Evolutionary conservation across 1,284 basidiomycete genomes (phyloP).

Genomic region (Sanghuangporus baumii): DNA sequence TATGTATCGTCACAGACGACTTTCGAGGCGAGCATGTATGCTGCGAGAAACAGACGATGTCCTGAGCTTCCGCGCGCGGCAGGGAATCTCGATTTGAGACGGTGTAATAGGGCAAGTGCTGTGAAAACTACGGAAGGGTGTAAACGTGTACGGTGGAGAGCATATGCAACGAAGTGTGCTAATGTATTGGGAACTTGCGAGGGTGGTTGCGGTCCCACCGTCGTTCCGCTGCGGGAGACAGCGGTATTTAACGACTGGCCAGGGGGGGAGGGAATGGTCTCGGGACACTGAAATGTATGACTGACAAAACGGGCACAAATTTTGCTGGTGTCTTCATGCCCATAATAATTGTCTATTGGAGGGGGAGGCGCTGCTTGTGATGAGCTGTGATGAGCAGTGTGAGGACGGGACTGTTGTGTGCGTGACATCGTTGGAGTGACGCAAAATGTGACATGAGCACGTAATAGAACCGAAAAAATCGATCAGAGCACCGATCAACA

Average conservation of each 20-base stretch:
- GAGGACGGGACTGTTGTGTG: background rate
- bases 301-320: slow-evolving; percentile 38
- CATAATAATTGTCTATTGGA: slow-evolving; percentile 42
- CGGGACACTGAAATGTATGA: slow-evolving; percentile 28
- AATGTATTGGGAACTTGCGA: slow-evolving; percentile 66
- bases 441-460: background rate
- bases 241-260: slow-evolving; percentile 31
- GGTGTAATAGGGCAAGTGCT: slow-evolving; percentile 78
- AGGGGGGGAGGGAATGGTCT: slow-evolving; percentile 18
- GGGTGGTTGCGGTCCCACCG: slow-evolving; percentile 79
- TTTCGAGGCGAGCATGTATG: slow-evolving; percentile 91
- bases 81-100: slow-evolving; percentile 87
- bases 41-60: slow-evolving; percentile 87
- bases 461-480: background rate
- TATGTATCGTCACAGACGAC: slow-evolving; percentile 95
- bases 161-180: slow-evolving; percentile 84
- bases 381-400: slow-evolving; percentile 22
- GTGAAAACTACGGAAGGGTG: slow-evolving; percentile 81
- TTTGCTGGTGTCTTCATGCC: slow-evolving; percentile 39
- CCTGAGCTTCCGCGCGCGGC: slow-evolving; percentile 89
- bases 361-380: slow-evolving; percentile 28
- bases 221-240: slow-evolving; percentile 46
- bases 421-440: background rate
- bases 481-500: background rate
- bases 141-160: slow-evolving; percentile 35